phyloP scores from a whole-genome alignment of 2,329 filamentous ascomycete genomes.

The Chaetomiaceae sp. region DNA sequence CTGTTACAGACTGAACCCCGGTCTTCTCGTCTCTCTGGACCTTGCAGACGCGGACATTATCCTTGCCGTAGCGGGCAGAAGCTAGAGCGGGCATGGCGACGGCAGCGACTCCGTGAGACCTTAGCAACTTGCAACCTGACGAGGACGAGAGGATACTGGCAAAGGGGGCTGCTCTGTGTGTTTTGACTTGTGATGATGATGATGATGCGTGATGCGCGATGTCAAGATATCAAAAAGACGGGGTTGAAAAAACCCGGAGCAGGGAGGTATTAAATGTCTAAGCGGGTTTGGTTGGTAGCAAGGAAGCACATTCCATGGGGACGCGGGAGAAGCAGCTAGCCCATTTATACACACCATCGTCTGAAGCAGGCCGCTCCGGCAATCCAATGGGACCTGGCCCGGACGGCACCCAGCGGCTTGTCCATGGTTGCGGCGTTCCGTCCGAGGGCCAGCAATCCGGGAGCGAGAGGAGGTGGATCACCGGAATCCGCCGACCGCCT shows the following conservation, averaged over 20 bases:
- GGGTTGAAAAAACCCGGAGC: too few species aligned
- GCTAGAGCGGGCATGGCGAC: constrained; percentile 51
- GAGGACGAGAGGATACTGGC: too few species aligned
- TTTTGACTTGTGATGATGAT: background rate
- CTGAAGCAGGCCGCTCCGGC: background rate
- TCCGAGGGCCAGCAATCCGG: constrained; percentile 12
- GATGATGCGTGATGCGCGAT: background rate
- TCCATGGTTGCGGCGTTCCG: constrained; percentile 22
- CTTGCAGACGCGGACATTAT: constrained; percentile 98
- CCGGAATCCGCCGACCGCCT: constrained; percentile 34
- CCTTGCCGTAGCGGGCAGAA: constrained; percentile 80
- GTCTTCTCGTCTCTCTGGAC: constrained; percentile 75
- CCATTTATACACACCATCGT: constrained; percentile 2
- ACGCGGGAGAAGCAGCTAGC: background rate
- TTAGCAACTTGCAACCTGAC: too few species aligned
- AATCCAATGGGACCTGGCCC: constrained; percentile 7
- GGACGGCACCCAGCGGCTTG: constrained; percentile 19
- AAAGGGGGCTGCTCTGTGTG: too few species aligned
- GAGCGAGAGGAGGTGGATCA: constrained; percentile 20
- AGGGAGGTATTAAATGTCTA: too few species aligned
- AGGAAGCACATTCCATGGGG: background rate
- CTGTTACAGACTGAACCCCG: constrained; percentile 77
- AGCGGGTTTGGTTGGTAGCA: background rate
- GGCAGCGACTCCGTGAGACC: background rate
- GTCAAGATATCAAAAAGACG: too few species aligned